Evolutionary conservation across 768 basidiomycete species (phyloP).

Genomic region (Naganishia onofrii): DNA sequence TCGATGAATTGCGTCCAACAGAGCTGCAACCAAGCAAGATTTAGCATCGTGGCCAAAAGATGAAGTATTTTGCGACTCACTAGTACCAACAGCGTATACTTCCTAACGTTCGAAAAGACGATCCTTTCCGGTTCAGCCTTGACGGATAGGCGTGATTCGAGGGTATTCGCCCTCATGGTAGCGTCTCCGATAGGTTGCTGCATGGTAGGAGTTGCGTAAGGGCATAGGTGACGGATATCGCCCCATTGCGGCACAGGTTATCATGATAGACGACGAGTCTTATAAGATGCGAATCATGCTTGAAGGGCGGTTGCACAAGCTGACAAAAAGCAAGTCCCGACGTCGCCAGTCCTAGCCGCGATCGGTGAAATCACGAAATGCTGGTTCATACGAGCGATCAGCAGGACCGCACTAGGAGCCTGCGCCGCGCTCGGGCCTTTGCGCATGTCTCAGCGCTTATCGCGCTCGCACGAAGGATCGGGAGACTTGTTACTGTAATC

Average conservation of each 20-base stretch:
- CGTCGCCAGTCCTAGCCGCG: neutral
- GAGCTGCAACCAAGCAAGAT: neutral
- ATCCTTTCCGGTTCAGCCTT: constrained; percentile 2
- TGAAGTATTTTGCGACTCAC: neutral
- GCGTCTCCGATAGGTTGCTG: neutral
- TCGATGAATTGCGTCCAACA: constrained; percentile 54
- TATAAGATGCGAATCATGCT: neutral
- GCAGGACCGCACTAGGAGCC: neutral
- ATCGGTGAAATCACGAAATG: neutral
- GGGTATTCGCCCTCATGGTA: neutral
- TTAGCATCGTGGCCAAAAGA: neutral
- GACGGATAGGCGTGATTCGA: neutral
- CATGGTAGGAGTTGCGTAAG: neutral
- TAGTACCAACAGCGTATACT: constrained; percentile 4
- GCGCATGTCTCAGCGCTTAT: constrained; percentile 1
- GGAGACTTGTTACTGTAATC: neutral
- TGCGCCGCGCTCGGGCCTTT: neutral
- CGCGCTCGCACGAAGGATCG: neutral
- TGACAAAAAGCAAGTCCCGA: constrained; percentile 2
- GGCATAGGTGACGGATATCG: neutral
- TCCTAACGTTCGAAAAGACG: constrained; percentile 3
- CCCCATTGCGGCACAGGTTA: neutral
- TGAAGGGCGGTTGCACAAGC: neutral
- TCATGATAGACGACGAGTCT: neutral
- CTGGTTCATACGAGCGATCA: neutral